Base-by-base conservation (phyloP, 2,329 filamentous ascomycete genomes). In the Plectosphaerella sp. region DNA sequence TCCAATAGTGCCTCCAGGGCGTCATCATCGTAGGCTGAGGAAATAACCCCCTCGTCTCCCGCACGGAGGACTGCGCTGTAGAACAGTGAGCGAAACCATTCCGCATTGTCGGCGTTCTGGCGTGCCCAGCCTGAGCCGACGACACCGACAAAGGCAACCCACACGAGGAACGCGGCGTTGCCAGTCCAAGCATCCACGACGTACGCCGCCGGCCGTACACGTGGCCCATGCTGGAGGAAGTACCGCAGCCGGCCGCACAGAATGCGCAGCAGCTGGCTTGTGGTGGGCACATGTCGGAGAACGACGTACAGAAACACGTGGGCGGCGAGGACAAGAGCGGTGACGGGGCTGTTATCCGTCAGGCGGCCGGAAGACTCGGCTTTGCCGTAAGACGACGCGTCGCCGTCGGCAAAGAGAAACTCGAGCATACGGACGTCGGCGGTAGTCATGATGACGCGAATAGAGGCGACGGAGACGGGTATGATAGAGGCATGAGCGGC, bases 361-460 rank as follows among this genome's bases (percentile, higher is more conserved):
- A 8, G 10, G 4, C 28, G 50, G 4, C 45, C 47, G 3, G 51
- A 47, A 28, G 28, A 33, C 7, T 20, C 16, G 18, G 45, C 20
- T 14, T 47, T 25, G 16, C 33, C 24, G 15, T 15, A 3, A 20
- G 45, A 47, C 15, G 45, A 36, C 18, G 7, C 11, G 16, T 43
- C 16, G 11, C 37, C 43, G 24, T 49, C 45, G 18, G 43, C 54
- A 20, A 53, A 58, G 4, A 58, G 45, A 20, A 52, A 58, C 35
- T 48, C 49, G 50, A 58, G 51, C 24, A 58, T 58, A n/a, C 49
- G 35, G 46, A 45, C 52, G 45, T 58, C 56, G 5, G 54, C 56
- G 20, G 54, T 53, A 47, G 54, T 54, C 56, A 58, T 58, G 33
- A 58, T 39, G 39, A 58, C 57, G 14, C 56, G 48, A 37, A 58